Conservation (phyloP, 2,329 filamentous ascomycete species). For the Lasiodiplodia citricola region DNA sequence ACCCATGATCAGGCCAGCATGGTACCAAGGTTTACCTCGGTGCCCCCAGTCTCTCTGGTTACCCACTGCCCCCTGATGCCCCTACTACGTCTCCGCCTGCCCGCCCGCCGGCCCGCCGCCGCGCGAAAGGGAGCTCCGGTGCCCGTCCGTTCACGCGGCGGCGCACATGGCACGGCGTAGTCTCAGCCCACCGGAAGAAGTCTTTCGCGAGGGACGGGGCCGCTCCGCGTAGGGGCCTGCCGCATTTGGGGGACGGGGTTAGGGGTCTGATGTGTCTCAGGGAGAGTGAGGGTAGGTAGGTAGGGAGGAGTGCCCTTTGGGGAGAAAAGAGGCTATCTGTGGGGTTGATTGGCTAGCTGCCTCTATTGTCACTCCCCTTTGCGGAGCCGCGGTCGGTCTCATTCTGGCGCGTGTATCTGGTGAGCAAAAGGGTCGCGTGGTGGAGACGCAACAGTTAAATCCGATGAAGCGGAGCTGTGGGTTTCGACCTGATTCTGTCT, state of each 20-base stretch:
- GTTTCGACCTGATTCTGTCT: background rate
- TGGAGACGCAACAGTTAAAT: background rate
- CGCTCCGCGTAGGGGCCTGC: background rate
- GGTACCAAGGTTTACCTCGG: background rate
- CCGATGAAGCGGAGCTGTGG: background rate
- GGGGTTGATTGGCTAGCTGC: too few species aligned
- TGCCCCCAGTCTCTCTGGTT: background rate
- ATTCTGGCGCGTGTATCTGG: background rate
- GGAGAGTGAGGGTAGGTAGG: background rate
- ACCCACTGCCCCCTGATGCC: background rate
- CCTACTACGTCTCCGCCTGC: background rate
- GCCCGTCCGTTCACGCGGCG: background rate
- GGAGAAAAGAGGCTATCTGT: too few species aligned
- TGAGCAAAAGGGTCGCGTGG: background rate
- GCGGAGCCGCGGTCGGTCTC: background rate
- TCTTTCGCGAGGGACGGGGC: background rate
- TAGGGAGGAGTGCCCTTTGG: too few species aligned
- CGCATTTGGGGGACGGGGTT: background rate
- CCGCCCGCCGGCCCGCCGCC: too few species aligned
- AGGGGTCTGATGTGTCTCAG: conserved; percentile 14
- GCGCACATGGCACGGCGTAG: background rate
- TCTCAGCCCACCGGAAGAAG: conserved; percentile 18
- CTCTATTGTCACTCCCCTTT: background rate
- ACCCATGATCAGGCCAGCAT: background rate
- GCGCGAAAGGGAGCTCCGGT: background rate